Evolutionary conservation across 345 rosid genomes (phyloP), one percentile per base, ranked within the genome.

Genomic region (Gossypium thurberi): DNA sequence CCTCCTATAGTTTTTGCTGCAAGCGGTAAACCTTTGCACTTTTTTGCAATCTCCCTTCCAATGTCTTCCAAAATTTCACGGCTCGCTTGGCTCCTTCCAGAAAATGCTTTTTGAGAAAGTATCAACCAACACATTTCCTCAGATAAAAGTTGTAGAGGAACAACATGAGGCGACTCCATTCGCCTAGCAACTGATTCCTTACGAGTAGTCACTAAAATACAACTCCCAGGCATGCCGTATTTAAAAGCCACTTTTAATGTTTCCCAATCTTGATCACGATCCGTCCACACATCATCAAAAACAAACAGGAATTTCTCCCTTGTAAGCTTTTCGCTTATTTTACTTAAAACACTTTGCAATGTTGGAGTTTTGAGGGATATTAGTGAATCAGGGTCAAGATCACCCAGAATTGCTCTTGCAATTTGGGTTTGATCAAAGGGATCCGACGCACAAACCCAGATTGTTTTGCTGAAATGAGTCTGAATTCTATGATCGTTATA

Each of bases 281-380:
- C 74, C 3, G 6, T 20, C 74, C 64, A 40, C 37, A 56, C 52
- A 70, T 70, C 74, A 70, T 70, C 74, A 5, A 70, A 14, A 20
- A 56, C 64, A 70, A 69, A 28, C 17, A 69, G 37, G 59, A 69
- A 69, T 28, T 25, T 69, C 25, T 10, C 43, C 4, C 0, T 42
- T 7, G 14, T 2, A 11, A 67, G 13, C 2, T 3, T 9, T 11
- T 21, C 21, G 3, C 20, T 5, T 4, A 67, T 67, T 1, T 25
- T 2, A 0, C 28, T 1, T 3, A 47, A 14, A 20, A 48, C 18
- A 28, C 13, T 14, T 25, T 48, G 18, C 20, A 47, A 8, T 47
- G n/a, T 13, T 6, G 5, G 0, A 18, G 7, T 13, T 44, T 5
- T 3, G 4, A 14, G 2, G 11, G 10, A 20, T 8, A n/a, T 9